Evolutionary conservation across 2,329 filamentous ascomycete species (phyloP).

Genomic region (Lasiodiplodia citricola): DNA sequence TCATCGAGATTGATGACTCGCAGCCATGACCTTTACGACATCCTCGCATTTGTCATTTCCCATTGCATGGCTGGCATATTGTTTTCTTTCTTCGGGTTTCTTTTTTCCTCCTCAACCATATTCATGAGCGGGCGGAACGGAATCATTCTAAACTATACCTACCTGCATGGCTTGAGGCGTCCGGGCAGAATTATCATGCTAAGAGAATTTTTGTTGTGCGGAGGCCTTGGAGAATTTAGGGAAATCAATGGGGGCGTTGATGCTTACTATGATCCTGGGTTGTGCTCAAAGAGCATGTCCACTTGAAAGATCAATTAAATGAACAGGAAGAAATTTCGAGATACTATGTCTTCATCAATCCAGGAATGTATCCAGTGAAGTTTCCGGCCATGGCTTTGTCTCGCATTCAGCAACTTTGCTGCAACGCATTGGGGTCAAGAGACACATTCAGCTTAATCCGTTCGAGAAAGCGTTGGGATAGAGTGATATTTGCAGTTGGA

Average conservation of each 20-base stretch:
- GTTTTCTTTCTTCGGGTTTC: background rate
- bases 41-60: no score
- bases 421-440: no score
- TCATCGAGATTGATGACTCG: slow-evolving; percentile 13
- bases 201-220: background rate
- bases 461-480: no score
- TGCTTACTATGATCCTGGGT: background rate
- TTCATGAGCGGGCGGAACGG: background rate
- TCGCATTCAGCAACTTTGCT: no score
- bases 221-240: background rate
- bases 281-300: background rate
- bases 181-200: background rate
- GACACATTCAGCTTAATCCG: no score
- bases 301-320: background rate
- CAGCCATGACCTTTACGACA: background rate
- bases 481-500: no score
- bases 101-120: background rate
- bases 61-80: background rate
- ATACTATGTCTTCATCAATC: background rate
- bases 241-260: background rate
- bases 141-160: background rate
- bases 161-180: background rate
- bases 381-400: no score
- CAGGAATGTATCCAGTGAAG: no score
- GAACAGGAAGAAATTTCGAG: background rate